These are phyloP conservation scores for Sclerotinia subarctica DNA, from an alignment of 2,329 filamentous ascomycete genomes.

Conservation along the genomic window DNA sequence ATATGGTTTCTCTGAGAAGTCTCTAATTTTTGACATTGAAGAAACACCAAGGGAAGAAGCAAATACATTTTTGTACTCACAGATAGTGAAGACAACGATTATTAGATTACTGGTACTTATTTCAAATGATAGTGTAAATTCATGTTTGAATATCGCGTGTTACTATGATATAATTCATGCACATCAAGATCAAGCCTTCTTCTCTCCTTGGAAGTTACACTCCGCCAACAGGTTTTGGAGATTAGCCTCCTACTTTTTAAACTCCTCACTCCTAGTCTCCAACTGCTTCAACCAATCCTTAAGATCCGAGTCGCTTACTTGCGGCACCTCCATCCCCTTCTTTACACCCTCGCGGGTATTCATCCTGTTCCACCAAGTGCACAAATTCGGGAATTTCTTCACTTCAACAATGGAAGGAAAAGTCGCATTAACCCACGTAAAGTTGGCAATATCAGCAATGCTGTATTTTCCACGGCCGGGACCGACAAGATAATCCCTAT, in stretches of 20 bases:
- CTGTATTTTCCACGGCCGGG: slow-evolving; percentile 53
- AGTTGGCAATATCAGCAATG: slow-evolving; percentile 69
- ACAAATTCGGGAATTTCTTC: slow-evolving; percentile 61
- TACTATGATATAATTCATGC: not conserved
- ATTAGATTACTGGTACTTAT: not conserved
- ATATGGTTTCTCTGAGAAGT: no score
- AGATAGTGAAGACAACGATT: not conserved
- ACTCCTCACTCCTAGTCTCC: slow-evolving; percentile 46
- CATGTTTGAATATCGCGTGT: not conserved
- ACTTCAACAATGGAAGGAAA: slow-evolving; percentile 62
- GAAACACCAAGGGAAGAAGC: no score
- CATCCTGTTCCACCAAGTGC: slow-evolving; percentile 65
- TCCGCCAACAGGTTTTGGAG: slow-evolving; percentile 24
- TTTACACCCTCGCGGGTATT: slow-evolving; percentile 56
- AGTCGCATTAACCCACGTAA: slow-evolving; percentile 63
- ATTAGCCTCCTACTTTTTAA: slow-evolving; percentile 45
- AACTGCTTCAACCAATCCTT: slow-evolving; percentile 42
- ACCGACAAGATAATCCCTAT: slow-evolving; percentile 54
- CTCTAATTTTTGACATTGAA: no score
- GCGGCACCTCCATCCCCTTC: slow-evolving; percentile 62
- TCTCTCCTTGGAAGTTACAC: not conserved
- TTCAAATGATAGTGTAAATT: not conserved
- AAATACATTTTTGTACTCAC: no score
- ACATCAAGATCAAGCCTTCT: not conserved
- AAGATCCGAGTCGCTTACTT: slow-evolving; percentile 44